Evolutionary conservation across 768 basidiomycete genomes (phyloP), one percentile per base, ranked within the genome.

Genomic region (Mycena vitilis): DNA sequence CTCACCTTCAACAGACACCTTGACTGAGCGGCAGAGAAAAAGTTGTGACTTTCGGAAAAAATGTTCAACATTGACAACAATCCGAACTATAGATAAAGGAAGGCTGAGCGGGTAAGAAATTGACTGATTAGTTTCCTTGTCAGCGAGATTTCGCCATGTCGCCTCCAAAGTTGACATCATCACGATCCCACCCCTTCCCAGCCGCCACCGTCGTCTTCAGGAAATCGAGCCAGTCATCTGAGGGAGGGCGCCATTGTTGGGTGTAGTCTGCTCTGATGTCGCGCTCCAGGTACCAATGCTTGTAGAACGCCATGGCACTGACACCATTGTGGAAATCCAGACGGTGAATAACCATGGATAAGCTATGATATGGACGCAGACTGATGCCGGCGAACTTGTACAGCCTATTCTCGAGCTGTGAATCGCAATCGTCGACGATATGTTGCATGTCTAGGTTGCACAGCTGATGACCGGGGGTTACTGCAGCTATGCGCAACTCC

Each of bases 131-230:
- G 54, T 5, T 22, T 56, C 22, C 54, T 38, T 40, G 54, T 40
- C 10, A 18, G 5, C 38, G 30, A 30, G 30, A 30, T n/a, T 56
- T 23, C 37, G 40, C 30, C 30, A 30, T 30, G 30, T 40, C 38
- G 53, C 9, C 16, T 40, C 45, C 42, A 65, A 37, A 65, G 42
- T 12, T 54, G 58, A 22, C 38, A 44, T 60, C 65, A 7, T 30
- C 44, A 20, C 53, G 54, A 61, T 62, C 38, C 54, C 66, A 67
- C 13, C 60, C 66, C 37, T 60, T 67, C 18, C 66, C 60, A 23
- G 66, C 54, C 12, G 60, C 60, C 40, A 67, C 66, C 42, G 66
- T 49, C 23, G n/a, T 25, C 38, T 55, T 54, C 53, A 61, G 49
- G 25, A 67, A 62, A 6, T 37, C 59, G 5, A 66, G 23, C 65